phyloP scores from a whole-genome alignment of 352 stramenopile genomes.

The Phytophthora meadii region DNA sequence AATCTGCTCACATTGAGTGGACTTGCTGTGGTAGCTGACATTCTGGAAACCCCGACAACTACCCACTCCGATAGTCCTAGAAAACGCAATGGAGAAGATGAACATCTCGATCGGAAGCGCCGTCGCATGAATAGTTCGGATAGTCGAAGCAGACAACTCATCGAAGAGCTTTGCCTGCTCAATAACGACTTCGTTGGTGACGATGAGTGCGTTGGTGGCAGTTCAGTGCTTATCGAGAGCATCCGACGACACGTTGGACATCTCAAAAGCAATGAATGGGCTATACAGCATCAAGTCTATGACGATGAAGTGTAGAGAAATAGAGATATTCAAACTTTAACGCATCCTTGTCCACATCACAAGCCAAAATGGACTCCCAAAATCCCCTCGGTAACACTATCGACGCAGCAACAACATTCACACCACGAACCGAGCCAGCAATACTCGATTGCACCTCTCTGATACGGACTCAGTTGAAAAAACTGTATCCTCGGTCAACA shows the following conservation, averaged over 20 bases:
- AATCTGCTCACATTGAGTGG: constrained; percentile 73
- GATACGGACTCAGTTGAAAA: constrained; percentile 9
- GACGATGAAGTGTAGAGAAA: constrained; percentile 77
- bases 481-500: constrained; percentile 13
- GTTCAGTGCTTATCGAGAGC: constrained; percentile 28
- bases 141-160: constrained; percentile 14
- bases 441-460: constrained; percentile 5
- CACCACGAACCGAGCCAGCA: neutral
- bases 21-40: constrained; percentile 46
- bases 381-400: neutral
- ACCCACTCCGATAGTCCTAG: constrained; percentile 1
- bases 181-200: constrained; percentile 71
- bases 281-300: constrained; percentile 75
- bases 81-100: constrained; percentile 7
- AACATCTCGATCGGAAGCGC: constrained; percentile 34
- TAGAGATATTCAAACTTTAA: constrained; percentile 18
- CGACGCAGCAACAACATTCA: constrained; percentile 6
- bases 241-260: constrained; percentile 47
- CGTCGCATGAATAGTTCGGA: constrained; percentile 29
- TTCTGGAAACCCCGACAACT: constrained; percentile 33
- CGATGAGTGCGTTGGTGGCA: constrained; percentile 29
- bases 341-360: constrained; percentile 16
- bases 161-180: constrained; percentile 68
- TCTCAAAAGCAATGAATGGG: constrained; percentile 72
- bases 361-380: constrained; percentile 8